Evolutionary conservation across 2,329 filamentous ascomycete genomes (phyloP).

Genomic region (Aspergillus chevalieri): DNA sequence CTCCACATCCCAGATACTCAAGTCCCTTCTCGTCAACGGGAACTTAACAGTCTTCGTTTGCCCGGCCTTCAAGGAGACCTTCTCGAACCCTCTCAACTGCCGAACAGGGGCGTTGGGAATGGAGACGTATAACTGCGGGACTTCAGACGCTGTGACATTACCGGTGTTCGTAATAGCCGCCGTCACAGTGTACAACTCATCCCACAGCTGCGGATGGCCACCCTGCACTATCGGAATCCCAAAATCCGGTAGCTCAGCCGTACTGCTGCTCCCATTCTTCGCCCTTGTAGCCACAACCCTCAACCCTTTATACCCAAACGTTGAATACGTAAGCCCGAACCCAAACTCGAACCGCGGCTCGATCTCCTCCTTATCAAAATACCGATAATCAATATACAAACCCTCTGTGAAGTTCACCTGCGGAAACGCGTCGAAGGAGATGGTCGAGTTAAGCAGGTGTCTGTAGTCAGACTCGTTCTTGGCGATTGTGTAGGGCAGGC

Average conservation of each 20-base stretch:
- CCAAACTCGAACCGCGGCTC: conserved; percentile 16
- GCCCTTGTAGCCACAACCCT: conserved; percentile 49
- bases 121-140: conserved; percentile 52
- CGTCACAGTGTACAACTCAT: conserved; percentile 28
- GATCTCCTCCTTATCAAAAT: conserved; percentile 16
- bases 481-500: conserved; percentile 77
- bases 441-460: conserved; percentile 6
- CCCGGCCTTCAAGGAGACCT: conserved; percentile 36
- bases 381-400: conserved; percentile 18
- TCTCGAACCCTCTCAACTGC: conserved; percentile 61
- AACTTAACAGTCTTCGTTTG: conserved; percentile 46
- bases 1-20: conserved; percentile 59
- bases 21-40: conserved; percentile 53
- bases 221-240: conserved; percentile 14
- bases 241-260: conserved; percentile 44
- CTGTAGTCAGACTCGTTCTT: conserved; percentile 59
- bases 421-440: not conserved
- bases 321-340: conserved; percentile 69
- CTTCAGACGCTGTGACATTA: conserved; percentile 59
- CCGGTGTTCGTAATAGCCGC: conserved; percentile 71
- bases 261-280: conserved; percentile 18
- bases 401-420: conserved; percentile 13
- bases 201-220: conserved; percentile 31
- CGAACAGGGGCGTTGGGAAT: conserved; percentile 31
- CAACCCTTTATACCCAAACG: conserved; percentile 62